phyloP scores from a whole-genome alignment of 148 eudicot genomes.

The Suaeda aralocaspica region DNA sequence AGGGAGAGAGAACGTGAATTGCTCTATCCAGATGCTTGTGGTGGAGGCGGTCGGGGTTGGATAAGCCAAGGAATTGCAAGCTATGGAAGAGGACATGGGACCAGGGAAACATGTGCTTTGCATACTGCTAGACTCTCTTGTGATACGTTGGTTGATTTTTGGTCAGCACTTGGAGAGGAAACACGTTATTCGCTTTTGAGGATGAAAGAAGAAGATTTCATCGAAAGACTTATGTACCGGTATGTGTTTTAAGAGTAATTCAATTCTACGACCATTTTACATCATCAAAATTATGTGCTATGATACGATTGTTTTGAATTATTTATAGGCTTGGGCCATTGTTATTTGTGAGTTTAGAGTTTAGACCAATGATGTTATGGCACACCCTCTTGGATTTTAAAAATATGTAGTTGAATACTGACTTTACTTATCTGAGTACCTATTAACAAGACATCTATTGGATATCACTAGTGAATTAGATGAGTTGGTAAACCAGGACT shows the following conservation, averaged over 20 bases:
- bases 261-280: not conserved
- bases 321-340: not conserved
- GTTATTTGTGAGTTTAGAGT: not conserved
- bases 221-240: conserved; percentile 96
- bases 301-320: conserved; percentile 1
- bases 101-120: conserved; percentile 93
- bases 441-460: not conserved
- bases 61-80: conserved; percentile 86
- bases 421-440: not conserved
- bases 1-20: conserved; percentile 94
- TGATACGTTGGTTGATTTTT: conserved; percentile 93
- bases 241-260: conserved; percentile 25
- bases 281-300: conserved; percentile 1
- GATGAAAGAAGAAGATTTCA: conserved; percentile 98
- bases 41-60: conserved; percentile 97
- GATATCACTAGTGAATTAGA: not conserved
- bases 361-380: not conserved
- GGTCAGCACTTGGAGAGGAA: conserved; percentile 98
- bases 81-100: conserved; percentile 93
- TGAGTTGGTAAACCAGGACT: not conserved
- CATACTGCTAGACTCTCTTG: conserved; percentile 97
- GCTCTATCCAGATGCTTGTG: conserved; percentile 98
- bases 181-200: conserved; percentile 77
- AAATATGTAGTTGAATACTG: not conserved
- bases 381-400: not conserved